Base-by-base conservation (phyloP, 306 rosid genomes). In the Quercus cerris region DNA sequence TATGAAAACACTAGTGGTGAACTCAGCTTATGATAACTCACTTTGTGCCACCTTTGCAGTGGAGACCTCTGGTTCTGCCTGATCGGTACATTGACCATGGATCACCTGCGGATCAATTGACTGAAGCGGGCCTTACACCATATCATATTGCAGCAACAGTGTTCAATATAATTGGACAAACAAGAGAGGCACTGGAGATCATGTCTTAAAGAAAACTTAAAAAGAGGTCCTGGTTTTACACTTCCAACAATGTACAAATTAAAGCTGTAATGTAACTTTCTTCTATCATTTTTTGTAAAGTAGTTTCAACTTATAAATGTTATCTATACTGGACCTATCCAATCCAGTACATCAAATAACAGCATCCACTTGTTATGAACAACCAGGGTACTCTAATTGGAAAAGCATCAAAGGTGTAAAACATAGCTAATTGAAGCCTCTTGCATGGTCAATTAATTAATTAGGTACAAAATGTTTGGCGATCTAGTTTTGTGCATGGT, bases 11-110 rank as follows among this genome's bases (percentile, higher is more conserved):
- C 22, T 51, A n/a, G 18, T 25, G 72, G 23, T 19, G 35, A 75
- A 46, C 57, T 11, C 54, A 38, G 25, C 68, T 62, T 10, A 58
- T 62, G 3, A 51, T 75, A 67, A 71, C 78, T 87, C 52, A 63
- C 49, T 55, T 0, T 33, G 25, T 31, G 19, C 69, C 56, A 69
- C 62, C 66, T 81, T 33, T 82, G 88, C 94, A 96, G 98, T 96
- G 98, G 99, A 89, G 98, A 88, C 98, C 99, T 3, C 49, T 96
- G 13, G 98, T 93, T 75, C 98, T 96, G 83, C 99, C 99, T 0
- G 97, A 93, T 78, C 84, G 91, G 13, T 96, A 96, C 56, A 87
- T 93, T 7, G 99, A 96, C 70, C 99, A 96, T 11, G 98, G 99
- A 82, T 80, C 97, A 0, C 97, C 98, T 9, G 83, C 81, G 18